Percentiles rank a stretch among this genome's conserved stretches.
Conservation (phyloP, 192 early-diverging fungal genomes). For the Funneliformis geosporum region DNA sequence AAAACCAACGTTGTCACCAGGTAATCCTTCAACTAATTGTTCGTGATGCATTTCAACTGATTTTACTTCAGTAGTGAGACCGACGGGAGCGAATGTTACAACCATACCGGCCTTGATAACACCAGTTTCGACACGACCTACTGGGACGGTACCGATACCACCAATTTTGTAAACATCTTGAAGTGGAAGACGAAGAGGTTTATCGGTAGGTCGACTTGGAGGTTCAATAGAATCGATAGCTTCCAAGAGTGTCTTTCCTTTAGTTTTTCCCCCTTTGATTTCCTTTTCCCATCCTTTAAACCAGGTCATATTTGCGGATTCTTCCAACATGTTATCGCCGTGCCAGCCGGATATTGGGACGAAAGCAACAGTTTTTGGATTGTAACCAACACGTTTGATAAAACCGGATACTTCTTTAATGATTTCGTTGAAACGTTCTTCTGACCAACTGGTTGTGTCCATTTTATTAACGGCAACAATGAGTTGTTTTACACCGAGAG, state of each 20-base stretch:
- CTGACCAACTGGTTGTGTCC: constrained; percentile 95
- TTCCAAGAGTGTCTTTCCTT: constrained; percentile 86
- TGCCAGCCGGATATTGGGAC: constrained; percentile 98
- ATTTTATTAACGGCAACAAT: constrained; percentile 99
- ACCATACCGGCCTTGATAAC: constrained; percentile 91
- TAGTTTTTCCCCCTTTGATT: constrained; percentile 67
- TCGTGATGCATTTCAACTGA: constrained; percentile 99
- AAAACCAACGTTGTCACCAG: constrained; percentile 99
- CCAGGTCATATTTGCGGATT: constrained; percentile 93
- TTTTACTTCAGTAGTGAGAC: constrained; percentile 92
- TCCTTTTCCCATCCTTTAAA: constrained; percentile 97
- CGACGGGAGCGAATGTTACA: constrained; percentile 84
- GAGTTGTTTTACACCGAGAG: constrained; percentile 97
- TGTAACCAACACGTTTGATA: constrained; percentile 98
- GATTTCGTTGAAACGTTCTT: constrained; percentile 95
- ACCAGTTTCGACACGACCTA: constrained; percentile 97
- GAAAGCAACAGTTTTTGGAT: constrained; percentile 89
- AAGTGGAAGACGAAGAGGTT: constrained; percentile 95
- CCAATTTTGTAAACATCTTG: constrained; percentile 99
- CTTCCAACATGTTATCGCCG: constrained; percentile 98
- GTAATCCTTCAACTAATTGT: constrained; percentile 79
- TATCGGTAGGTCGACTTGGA: constrained; percentile 86
- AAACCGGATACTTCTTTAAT: constrained; percentile 92
- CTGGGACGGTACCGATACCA: constrained; percentile 95
- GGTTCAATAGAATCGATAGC: constrained; percentile 96